A percentile compares a stretch with the other conserved stretches of the same genome.
Conservation (phyloP, 2,329 filamentous ascomycete genomes). For the Nemania sp. region DNA sequence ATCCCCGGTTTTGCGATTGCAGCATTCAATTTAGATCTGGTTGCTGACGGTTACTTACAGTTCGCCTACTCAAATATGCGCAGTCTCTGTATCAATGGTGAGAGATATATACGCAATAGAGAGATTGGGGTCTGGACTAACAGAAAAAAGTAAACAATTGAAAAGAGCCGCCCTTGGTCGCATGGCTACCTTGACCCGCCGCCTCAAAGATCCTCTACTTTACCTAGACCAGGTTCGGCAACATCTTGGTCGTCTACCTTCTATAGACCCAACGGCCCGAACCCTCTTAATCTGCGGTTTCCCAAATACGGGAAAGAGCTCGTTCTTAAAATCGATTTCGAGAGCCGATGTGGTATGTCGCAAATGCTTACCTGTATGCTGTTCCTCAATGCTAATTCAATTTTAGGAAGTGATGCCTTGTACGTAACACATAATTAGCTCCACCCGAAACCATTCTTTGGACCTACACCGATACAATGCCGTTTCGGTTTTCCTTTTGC, state of each 20-base stretch:
- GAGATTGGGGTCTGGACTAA: neutral
- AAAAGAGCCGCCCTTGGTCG: slow-evolving; percentile 95
- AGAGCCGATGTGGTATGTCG: slow-evolving; percentile 73
- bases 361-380: neutral
- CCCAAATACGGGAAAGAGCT: slow-evolving; percentile 96
- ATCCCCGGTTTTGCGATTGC: neutral
- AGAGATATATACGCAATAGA: neutral
- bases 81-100: slow-evolving; percentile 88
- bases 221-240: slow-evolving; percentile 97
- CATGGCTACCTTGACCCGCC: slow-evolving; percentile 96
- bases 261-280: slow-evolving; percentile 97
- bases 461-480: neutral
- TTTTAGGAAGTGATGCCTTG: slow-evolving; percentile 24
- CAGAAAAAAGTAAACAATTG: slow-evolving; percentile 73
- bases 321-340: slow-evolving; percentile 89
- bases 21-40: neutral
- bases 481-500: neutral
- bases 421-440: slow-evolving; percentile 1
- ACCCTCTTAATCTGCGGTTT: slow-evolving; percentile 97
- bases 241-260: slow-evolving; percentile 93
- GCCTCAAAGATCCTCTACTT: slow-evolving; percentile 89
- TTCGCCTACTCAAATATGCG: slow-evolving; percentile 93
- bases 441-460: neutral
- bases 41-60: slow-evolving; percentile 40
- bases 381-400: slow-evolving; percentile 9